These are phyloP conservation scores for Coprinopsis sp. DNA, from an alignment of 768 basidiomycete species.

Conservation along the genomic window DNA sequence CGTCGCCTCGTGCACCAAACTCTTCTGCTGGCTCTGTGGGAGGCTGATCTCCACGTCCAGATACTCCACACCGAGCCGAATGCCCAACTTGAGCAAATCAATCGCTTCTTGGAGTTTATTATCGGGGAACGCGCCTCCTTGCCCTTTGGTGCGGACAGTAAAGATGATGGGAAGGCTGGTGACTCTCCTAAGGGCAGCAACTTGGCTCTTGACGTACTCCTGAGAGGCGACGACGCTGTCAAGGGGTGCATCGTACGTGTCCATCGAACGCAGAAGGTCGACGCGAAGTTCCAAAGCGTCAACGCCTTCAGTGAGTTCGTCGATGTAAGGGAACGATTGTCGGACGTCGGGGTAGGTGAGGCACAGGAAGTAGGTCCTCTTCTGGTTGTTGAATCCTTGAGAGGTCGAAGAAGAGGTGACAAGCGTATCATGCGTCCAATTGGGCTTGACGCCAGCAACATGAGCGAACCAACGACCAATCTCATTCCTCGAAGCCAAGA, in stretches of 20 bases:
- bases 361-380: constrained; percentile 87
- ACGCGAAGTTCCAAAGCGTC: constrained; percentile 95
- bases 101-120: constrained; percentile 64
- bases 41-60: constrained; percentile 86
- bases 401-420: too few species aligned
- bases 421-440: constrained; percentile 45
- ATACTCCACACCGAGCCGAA: constrained; percentile 87
- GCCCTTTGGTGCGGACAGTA: constrained; percentile 81
- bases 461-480: constrained; percentile 85
- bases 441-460: constrained; percentile 68
- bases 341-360: constrained; percentile 88
- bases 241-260: constrained; percentile 40
- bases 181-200: constrained; percentile 70
- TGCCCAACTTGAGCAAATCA: constrained; percentile 69
- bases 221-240: constrained; percentile 57
- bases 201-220: constrained; percentile 74
- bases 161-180: constrained; percentile 86
- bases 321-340: constrained; percentile 60
- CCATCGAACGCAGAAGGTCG: constrained; percentile 72
- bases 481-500: constrained; percentile 48
- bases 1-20: constrained; percentile 36
- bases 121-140: constrained; percentile 92
- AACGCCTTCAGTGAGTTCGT: constrained; percentile 73
- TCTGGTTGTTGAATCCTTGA: constrained; percentile 33
- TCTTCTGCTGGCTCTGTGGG: constrained; percentile 55